phyloP scores from a whole-genome alignment of 2,329 filamentous ascomycete species.

The Calonectria fujianensis region DNA sequence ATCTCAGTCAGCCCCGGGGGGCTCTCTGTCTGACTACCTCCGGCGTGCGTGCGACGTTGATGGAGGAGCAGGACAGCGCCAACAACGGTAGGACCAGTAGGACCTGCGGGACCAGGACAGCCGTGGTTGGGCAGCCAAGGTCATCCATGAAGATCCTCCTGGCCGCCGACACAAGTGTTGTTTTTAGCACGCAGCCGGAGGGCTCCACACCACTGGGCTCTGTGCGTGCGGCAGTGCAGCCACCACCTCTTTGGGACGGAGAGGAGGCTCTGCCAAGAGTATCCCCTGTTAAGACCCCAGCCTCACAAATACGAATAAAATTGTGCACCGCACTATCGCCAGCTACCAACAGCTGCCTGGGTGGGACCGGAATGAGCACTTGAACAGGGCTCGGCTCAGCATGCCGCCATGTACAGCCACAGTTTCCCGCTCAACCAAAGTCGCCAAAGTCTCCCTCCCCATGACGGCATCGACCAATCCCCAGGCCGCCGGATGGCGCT shows the following conservation, averaged over 20 bases:
- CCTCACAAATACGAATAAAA: background rate
- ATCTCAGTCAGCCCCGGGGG: slow-evolving; percentile 31
- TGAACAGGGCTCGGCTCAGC: slow-evolving; percentile 37
- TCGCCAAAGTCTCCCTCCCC: slow-evolving; percentile 6
- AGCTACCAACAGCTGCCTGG: slow-evolving; percentile 2
- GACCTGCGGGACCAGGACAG: slow-evolving; percentile 25
- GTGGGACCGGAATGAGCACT: slow-evolving; percentile 28
- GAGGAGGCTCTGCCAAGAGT: slow-evolving; percentile 33
- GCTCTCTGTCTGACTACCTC: slow-evolving; percentile 14
- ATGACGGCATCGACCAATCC: slow-evolving; percentile 37
- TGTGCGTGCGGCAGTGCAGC: slow-evolving; percentile 39
- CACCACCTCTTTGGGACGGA: slow-evolving; percentile 9
- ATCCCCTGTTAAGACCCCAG: background rate
- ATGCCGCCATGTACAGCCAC: slow-evolving; percentile 35
- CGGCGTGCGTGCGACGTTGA: slow-evolving; percentile 19
- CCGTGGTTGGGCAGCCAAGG: slow-evolving; percentile 30
- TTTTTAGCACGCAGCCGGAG: slow-evolving; percentile 38
- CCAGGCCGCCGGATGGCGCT: slow-evolving; percentile 29
- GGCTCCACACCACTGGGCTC: slow-evolving; percentile 27
- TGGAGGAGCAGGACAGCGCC: slow-evolving; percentile 21
- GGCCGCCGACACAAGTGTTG: slow-evolving; percentile 36
- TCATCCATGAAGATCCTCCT: slow-evolving; percentile 34
- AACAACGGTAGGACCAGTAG: slow-evolving; percentile 31
- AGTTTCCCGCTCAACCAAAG: slow-evolving; percentile 32
- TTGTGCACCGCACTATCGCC: background rate